Conservation (phyloP, 148 eudicot genomes). For the Nepenthes gracilis region DNA sequence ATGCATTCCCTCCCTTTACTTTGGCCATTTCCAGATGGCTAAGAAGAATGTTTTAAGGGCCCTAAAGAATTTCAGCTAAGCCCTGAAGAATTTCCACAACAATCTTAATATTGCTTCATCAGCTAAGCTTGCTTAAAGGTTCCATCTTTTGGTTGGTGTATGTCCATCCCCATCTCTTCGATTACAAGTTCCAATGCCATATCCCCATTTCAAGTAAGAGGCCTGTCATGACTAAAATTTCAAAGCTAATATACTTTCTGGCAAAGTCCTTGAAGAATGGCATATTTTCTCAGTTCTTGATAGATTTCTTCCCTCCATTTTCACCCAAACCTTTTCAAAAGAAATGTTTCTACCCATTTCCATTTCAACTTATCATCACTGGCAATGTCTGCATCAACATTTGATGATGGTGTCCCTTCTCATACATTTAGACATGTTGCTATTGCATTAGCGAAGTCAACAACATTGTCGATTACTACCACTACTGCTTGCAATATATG, state of each 20-base stretch:
- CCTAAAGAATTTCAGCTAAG: too few species aligned
- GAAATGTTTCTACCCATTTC: slow-evolving; percentile 22
- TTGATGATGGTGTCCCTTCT: slow-evolving; percentile 49
- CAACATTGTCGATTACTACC: slow-evolving; percentile 30
- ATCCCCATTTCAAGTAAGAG: background rate
- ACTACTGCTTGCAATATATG: slow-evolving; percentile 28
- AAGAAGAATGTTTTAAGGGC: too few species aligned
- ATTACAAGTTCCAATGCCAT: too few species aligned
- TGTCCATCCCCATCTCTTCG: too few species aligned
- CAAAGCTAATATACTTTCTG: slow-evolving; percentile 47
- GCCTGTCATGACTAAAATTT: background rate
- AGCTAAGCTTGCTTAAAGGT: too few species aligned
- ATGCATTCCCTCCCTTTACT: too few species aligned
- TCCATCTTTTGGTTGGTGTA: too few species aligned
- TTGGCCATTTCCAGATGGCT: too few species aligned
- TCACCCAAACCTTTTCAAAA: slow-evolving; percentile 73
- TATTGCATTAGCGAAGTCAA: slow-evolving; percentile 50
- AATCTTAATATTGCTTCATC: too few species aligned
- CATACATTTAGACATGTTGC: slow-evolving; percentile 80
- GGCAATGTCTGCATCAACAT: slow-evolving; percentile 29
- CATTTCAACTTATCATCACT: slow-evolving; percentile 37
- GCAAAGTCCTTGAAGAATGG: slow-evolving; percentile 91
- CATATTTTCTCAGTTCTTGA: slow-evolving; percentile 60
- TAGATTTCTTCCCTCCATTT: slow-evolving; percentile 56
- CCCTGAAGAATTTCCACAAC: too few species aligned